Conservation (phyloP, 768 basidiomycete genomes). For the Leccinum longicurvipes region DNA sequence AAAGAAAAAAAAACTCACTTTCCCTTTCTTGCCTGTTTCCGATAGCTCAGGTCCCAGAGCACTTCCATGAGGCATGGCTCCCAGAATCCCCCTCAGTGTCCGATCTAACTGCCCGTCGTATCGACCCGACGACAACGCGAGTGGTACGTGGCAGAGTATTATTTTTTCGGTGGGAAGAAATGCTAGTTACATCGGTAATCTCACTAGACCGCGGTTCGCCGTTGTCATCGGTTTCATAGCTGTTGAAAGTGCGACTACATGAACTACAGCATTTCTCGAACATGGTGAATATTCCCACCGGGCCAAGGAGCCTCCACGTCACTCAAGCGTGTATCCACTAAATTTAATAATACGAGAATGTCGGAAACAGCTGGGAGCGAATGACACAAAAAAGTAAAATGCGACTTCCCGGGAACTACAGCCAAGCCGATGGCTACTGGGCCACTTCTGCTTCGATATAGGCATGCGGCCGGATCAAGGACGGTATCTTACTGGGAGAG, state of each 20-base stretch:
- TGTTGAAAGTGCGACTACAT: not conserved
- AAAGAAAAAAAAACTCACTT: slow-evolving; percentile 1
- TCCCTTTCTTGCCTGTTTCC: not conserved
- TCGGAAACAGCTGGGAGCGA: slow-evolving; percentile 2
- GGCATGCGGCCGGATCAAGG: not conserved
- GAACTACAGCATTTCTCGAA: not conserved
- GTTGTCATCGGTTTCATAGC: not conserved
- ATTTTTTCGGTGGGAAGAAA: not conserved
- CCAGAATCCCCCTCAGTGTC: not conserved
- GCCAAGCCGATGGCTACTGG: not conserved
- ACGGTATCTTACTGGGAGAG: not conserved
- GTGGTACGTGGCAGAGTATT: not conserved
- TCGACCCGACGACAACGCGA: not conserved
- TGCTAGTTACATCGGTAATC: not conserved
- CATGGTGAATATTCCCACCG: not conserved
- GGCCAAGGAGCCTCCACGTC: not conserved
- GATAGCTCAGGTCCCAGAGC: slow-evolving; percentile 6
- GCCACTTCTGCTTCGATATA: not conserved
- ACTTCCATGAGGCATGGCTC: slow-evolving; percentile 5
- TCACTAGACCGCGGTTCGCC: not conserved
- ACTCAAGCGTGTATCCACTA: not conserved
- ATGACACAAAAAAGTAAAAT: not conserved
- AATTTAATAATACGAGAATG: not conserved
- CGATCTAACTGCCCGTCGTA: not conserved
- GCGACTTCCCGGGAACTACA: not conserved